Evolutionary conservation across 768 basidiomycete genomes (phyloP), one percentile per base, ranked within the genome.

Genomic region (Podaxis rugospora): DNA sequence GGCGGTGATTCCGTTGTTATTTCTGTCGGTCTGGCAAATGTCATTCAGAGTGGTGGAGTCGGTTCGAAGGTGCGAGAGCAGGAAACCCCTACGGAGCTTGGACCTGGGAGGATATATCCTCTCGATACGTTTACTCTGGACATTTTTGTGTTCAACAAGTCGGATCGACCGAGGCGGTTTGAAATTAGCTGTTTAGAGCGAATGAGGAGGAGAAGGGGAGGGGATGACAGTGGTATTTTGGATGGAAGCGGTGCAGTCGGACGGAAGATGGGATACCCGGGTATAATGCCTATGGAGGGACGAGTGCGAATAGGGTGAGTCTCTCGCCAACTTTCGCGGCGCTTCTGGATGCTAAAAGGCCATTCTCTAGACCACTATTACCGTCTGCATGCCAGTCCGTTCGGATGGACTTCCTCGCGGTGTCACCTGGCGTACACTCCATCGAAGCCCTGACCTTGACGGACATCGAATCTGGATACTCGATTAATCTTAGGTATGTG

Each of bases 61-160:
- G 52, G 66, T 65, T 27, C 60, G 62, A 23, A 39, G 9, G 66
- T 62, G 54, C 61, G 67, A n/a, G 70, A 55, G 36, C 64, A 52
- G 50, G 51, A 53, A 54, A 56, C 57, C 5, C 39, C 63, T 44
- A 16, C 28, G 4, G 59, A 40, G 28, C 59, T 74, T 52, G 73
- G 68, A 37, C 71, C 71, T 36, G 79, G 74, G 63, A 84, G 77
- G 73, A 85, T 94, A 67, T 88, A 84, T 64, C 89, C 90, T 16
- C 75, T 89, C 27, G 86, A 91, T 66, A 76, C 81, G 53, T 95
- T 95, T 69, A 87, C 86, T 54, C 72, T 95, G 66, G 92, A 95
- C 63, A 87, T 94, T 2, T 94, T 95, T 66, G 90, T 94, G 57
- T 93, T 88, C 66, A 95, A 94, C 67, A 88, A 87, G 72, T 87